Conservation (phyloP, 2,329 filamentous ascomycete genomes). For the Penicillium sp. region DNA sequence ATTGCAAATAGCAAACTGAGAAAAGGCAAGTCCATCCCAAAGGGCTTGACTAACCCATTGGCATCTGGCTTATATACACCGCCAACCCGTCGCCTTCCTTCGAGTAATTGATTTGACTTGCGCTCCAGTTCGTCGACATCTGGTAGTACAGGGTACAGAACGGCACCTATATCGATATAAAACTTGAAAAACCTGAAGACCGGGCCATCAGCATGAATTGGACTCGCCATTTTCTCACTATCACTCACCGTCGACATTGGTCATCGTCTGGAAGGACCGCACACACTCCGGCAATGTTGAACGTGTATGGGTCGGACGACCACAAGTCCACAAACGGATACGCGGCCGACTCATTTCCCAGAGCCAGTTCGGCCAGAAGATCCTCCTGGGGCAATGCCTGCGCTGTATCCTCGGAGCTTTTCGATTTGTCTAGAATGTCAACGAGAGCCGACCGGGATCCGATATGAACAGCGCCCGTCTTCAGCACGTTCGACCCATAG, state of each 20-base stretch:
- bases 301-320: conserved; percentile 58
- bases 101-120: conserved; percentile 52
- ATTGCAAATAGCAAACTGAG: conserved; percentile 61
- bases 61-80: conserved; percentile 42
- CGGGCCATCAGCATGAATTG: conserved; percentile 9
- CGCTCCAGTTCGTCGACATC: conserved; percentile 52
- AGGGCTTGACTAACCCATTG: conserved; percentile 54
- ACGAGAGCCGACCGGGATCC: conserved; percentile 58
- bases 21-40: conserved; percentile 58
- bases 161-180: conserved; percentile 56
- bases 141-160: conserved; percentile 57
- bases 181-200: conserved; percentile 49
- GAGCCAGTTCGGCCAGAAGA: conserved; percentile 57
- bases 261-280: conserved; percentile 56
- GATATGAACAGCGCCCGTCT: conserved; percentile 56
- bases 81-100: conserved; percentile 47
- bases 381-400: conserved; percentile 57
- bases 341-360: conserved; percentile 59
- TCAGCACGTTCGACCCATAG: conserved; percentile 31
- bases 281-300: conserved; percentile 55
- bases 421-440: conserved; percentile 53
- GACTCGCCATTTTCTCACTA: background rate
- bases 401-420: conserved; percentile 35
- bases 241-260: conserved; percentile 43
- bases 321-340: conserved; percentile 62